A percentile compares a stretch with the other conserved stretches of the same genome.
Evolutionary conservation across 2,329 filamentous ascomycete genomes (phyloP).

Genomic region (Lachnellula willkommii): DNA sequence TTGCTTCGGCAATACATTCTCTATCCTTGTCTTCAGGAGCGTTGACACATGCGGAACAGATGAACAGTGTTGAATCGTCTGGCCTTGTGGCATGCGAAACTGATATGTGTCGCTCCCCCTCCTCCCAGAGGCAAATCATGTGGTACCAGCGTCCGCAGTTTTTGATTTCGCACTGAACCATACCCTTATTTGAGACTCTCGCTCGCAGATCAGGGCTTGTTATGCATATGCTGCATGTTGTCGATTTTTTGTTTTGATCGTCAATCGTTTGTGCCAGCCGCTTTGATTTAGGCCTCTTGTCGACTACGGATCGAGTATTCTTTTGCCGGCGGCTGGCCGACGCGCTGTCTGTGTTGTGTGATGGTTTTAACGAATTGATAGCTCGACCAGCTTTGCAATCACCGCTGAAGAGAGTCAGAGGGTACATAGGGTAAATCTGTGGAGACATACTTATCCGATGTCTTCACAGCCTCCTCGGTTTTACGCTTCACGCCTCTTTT

Average conservation of each 20-base stretch:
- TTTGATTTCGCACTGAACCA: not conserved
- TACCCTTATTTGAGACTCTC: not conserved
- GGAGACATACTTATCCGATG: not conserved
- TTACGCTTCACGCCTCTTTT: not conserved
- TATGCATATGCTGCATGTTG: not conserved
- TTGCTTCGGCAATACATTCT: too few relatives aligned
- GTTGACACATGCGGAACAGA: too few relatives aligned
- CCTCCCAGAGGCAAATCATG: not conserved
- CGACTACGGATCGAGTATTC: too few relatives aligned
- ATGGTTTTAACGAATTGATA: not conserved
- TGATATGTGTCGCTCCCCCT: not conserved
- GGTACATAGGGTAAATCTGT: not conserved
- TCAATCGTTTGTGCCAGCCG: not conserved
- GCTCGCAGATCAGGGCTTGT: not conserved
- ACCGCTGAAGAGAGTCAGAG: not conserved
- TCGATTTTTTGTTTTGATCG: not conserved
- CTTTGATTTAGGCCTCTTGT: too few relatives aligned
- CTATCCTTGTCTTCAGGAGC: too few relatives aligned
- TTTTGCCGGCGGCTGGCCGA: too few relatives aligned
- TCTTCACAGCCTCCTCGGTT: not conserved
- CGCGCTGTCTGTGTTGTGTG: too few relatives aligned
- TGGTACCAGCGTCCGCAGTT: not conserved
- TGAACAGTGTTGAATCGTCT: too few relatives aligned
- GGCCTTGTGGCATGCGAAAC: not conserved
- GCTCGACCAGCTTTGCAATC: not conserved